Base-by-base conservation (phyloP, 257 asterid genomes). In the Prunella vulgaris region DNA sequence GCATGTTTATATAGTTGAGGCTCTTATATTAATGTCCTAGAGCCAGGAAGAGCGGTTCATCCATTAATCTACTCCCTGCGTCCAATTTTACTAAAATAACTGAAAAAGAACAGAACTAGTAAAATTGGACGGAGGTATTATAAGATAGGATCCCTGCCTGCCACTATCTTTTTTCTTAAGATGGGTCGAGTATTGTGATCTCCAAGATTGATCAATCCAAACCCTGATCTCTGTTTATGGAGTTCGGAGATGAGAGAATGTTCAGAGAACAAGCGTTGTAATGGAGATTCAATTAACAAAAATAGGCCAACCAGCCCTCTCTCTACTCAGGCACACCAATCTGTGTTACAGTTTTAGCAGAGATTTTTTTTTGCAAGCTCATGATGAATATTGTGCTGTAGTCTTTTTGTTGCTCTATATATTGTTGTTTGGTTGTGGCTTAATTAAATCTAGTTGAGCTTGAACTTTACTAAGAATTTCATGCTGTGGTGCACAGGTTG, bases 401-500 rank as follows among this genome's bases (percentile, higher is more conserved):
- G 48, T 40, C 15, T 40, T 42, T 6, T 32, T 13, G 56, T 42
- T 59, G 61, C 20, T 70, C 12, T 59, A 59, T 5, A 30, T 40
- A 32, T 63, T 10, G 10, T 48, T 22, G n/a, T 17, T 33, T 60
- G 69, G 22, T 56, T 68, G 40, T 74, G 58, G 37, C 27, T 25
- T 62, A 22, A 10, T 49, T 58, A 54, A 54, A 20, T 70, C 14
- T 7, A 60, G 30, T 66, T 25, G 22, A 51, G 14, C 42, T 62
- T 22, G 18, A 37, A 13, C 22, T 4, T 28, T 59, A 33, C 4
- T 15, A 5, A 22, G 13, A 64, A 38, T 73, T 46, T 12, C 74
- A 22, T 40, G 72, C 73, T 54, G 70, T 56, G 68, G 59, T 70
- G 63, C 35, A 14, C 87, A 94, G 99, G 95, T 94, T 69, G 85